Evolutionary conservation across 176 grass and related monocot species (phyloP).

Genomic region (Coix lacrymajobi): DNA sequence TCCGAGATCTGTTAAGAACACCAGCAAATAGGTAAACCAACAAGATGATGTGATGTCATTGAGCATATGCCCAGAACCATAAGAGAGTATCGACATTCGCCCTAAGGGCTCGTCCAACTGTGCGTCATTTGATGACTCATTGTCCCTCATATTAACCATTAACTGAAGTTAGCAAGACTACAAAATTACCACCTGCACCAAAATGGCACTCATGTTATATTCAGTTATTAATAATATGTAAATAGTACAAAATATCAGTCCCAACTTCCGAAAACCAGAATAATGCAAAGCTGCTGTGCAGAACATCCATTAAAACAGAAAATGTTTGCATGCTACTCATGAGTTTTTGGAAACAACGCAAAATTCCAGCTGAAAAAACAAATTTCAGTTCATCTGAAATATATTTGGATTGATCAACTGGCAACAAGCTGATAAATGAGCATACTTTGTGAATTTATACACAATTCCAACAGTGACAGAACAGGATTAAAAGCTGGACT

Average conservation of each 20-base stretch:
- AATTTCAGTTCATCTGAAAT: background rate
- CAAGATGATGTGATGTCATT: slow-evolving; percentile 97
- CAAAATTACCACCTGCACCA: slow-evolving; percentile 22
- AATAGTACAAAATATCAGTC: background rate
- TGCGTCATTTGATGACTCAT: slow-evolving; percentile 32
- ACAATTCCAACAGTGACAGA: background rate
- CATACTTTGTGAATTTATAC: background rate
- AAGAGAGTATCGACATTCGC: slow-evolving; percentile 69
- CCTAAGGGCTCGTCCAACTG: slow-evolving; percentile 48
- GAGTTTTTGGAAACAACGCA: background rate
- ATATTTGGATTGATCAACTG: slow-evolving; percentile 3
- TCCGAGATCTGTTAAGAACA: slow-evolving; percentile 86
- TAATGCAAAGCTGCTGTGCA: background rate
- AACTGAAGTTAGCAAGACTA: background rate
- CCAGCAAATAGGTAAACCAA: slow-evolving; percentile 93
- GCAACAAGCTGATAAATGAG: background rate
- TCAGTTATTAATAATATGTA: background rate
- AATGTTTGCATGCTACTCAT: background rate
- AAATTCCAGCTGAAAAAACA: background rate
- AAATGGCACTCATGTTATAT: slow-evolving; percentile 9
- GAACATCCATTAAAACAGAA: background rate
- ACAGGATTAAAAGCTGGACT: background rate
- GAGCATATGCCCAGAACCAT: slow-evolving; percentile 95
- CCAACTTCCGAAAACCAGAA: background rate
- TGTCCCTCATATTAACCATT: slow-evolving; percentile 54